A percentile compares a stretch with the other conserved stretches of the same genome.
Conservation (phyloP, 257 asterid species). For the Nicotiana undulata region DNA sequence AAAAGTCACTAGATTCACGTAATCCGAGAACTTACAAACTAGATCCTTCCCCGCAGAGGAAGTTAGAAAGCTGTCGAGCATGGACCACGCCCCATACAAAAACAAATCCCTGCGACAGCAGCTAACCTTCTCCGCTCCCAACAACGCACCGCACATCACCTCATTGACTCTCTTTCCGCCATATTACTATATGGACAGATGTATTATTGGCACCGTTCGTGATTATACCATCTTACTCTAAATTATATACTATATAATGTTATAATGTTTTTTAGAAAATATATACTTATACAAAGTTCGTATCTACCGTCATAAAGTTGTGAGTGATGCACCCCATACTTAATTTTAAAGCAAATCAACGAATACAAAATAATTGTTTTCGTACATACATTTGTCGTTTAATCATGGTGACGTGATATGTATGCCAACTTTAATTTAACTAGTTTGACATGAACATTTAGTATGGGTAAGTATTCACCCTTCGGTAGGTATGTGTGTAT, state of each 20-base stretch:
- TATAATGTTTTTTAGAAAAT: background rate
- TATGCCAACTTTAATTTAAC: too few relatives aligned
- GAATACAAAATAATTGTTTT: too few relatives aligned
- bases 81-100: slow-evolving; percentile 9
- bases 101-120: slow-evolving; percentile 18
- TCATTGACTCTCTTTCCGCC: background rate
- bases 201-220: background rate
- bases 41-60: background rate
- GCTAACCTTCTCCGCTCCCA: slow-evolving; percentile 21
- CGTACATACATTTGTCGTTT: too few relatives aligned
- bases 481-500: background rate
- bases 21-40: too few relatives aligned
- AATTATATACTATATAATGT: background rate
- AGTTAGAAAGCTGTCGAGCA: background rate
- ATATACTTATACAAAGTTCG: background rate
- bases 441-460: too few relatives aligned
- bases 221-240: background rate
- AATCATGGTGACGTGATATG: too few relatives aligned
- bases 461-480: too few relatives aligned
- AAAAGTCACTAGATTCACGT: too few relatives aligned
- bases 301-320: background rate
- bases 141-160: slow-evolving; percentile 8
- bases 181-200: background rate
- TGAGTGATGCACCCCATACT: background rate
- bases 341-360: too few relatives aligned